Conservation (phyloP, 306 rosid species). For the Hippophae gyantsensis region DNA sequence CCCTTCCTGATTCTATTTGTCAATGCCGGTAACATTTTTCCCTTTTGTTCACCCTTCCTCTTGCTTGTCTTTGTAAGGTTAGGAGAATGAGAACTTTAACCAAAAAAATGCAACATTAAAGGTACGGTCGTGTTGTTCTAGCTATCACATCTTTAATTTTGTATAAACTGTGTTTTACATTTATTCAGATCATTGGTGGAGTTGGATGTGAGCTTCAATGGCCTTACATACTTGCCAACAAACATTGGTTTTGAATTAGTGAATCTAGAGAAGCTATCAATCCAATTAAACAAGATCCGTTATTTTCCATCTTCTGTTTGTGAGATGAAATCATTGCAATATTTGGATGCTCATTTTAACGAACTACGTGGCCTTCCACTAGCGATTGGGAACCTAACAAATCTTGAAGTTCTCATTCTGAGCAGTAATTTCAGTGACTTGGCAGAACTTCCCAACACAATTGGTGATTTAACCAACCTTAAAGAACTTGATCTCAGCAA, state of each 20-base stretch:
- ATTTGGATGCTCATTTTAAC: slow-evolving; percentile 87
- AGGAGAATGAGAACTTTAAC: not conserved
- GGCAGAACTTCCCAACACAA: slow-evolving; percentile 64
- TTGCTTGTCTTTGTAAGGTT: no score
- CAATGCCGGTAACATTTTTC: slow-evolving; percentile 58
- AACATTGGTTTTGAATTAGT: slow-evolving; percentile 69
- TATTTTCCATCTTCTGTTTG: slow-evolving; percentile 77
- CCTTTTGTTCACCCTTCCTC: not conserved
- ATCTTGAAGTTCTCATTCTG: slow-evolving; percentile 56
- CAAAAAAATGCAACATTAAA: no score
- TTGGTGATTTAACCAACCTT: slow-evolving; percentile 75
- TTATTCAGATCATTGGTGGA: slow-evolving; percentile 80
- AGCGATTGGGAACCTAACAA: slow-evolving; percentile 57
- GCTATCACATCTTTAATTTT: not conserved
- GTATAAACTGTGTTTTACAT: slow-evolving; percentile 10
- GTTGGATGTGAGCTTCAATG: slow-evolving; percentile 82
- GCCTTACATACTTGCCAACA: slow-evolving; percentile 84
- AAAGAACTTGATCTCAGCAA: slow-evolving; percentile 88
- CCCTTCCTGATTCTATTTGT: slow-evolving; percentile 76
- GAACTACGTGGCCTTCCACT: slow-evolving; percentile 78
- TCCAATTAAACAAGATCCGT: slow-evolving; percentile 76
- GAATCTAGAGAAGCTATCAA: slow-evolving; percentile 48
- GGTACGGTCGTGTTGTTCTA: not conserved
- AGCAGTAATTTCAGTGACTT: slow-evolving; percentile 83
- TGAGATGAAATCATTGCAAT: slow-evolving; percentile 66